These are phyloP conservation scores for Solanum pimpinellifolium DNA, from an alignment of 257 asterid genomes.

Conservation along the genomic window DNA sequence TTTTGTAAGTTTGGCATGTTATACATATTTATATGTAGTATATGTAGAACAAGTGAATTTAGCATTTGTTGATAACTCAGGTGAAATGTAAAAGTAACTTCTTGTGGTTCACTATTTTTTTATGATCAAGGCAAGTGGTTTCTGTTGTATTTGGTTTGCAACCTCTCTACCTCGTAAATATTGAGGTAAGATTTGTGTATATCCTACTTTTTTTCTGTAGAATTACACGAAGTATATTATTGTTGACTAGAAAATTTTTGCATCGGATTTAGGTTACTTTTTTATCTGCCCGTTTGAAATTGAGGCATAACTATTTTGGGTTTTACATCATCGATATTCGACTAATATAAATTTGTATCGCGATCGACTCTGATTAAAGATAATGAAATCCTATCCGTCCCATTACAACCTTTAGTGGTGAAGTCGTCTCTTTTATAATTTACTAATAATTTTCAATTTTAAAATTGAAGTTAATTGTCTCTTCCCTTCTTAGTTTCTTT, in stretches of 20 bases:
- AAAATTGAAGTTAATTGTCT: not conserved
- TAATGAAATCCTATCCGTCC: no score
- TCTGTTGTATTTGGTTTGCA: not conserved
- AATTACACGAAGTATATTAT: no score
- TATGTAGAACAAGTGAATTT: not conserved
- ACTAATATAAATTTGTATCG: not conserved
- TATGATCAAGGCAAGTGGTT: not conserved
- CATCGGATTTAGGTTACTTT: not conserved
- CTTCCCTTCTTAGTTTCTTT: not conserved
- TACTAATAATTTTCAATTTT: not conserved
- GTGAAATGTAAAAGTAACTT: not conserved
- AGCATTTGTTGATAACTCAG: not conserved
- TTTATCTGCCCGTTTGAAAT: not conserved
- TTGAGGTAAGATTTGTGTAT: not conserved
- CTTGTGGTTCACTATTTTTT: not conserved
- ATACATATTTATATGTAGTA: not conserved
- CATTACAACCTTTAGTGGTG: not conserved
- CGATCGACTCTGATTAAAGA: not conserved
- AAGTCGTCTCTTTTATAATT: no score
- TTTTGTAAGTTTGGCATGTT: not conserved
- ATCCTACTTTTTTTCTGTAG: no score
- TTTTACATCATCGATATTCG: no score
- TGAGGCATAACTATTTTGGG: not conserved
- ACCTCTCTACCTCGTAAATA: not conserved
- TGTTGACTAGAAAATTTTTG: no score